phyloP scores from a whole-genome alignment of 805 yeast genomes.

The Kluyveromyces aestuarii region DNA sequence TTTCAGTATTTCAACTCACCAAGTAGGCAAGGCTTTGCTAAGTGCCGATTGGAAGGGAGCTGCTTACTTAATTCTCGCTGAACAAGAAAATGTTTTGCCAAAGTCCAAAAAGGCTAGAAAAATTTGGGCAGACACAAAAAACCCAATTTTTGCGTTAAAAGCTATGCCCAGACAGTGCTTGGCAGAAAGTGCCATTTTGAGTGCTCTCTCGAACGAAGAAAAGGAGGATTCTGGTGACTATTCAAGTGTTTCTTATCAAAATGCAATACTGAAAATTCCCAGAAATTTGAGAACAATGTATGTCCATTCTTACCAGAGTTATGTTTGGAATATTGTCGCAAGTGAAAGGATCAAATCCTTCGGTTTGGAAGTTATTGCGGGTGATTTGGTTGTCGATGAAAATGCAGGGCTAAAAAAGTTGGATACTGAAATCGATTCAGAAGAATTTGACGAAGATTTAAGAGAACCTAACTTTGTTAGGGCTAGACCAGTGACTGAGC shows the following conservation, averaged over 20 bases:
- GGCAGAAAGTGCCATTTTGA: constrained; percentile 73
- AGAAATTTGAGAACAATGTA: constrained; percentile 89
- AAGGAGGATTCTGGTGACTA: constrained; percentile 33
- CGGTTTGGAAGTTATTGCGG: constrained; percentile 64
- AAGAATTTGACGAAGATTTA: constrained; percentile 63
- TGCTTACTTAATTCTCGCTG: constrained; percentile 67
- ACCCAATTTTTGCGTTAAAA: constrained; percentile 55
- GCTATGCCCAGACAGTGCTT: constrained; percentile 82
- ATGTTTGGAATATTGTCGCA: constrained; percentile 85
- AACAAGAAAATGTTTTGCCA: constrained; percentile 76
- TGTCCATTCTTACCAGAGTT: constrained; percentile 95
- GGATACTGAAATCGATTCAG: constrained; percentile 31
- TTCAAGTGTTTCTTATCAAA: constrained; percentile 50
- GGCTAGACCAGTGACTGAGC: constrained; percentile 68
- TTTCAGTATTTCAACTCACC: constrained; percentile 85
- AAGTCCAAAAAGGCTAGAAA: constrained; percentile 77
- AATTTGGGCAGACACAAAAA: constrained; percentile 66
- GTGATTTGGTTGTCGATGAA: constrained; percentile 59
- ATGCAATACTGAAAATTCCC: constrained; percentile 82
- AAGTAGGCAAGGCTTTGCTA: constrained; percentile 64
- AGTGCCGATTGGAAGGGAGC: constrained; percentile 73
- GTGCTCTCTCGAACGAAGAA: constrained; percentile 44
- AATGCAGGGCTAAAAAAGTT: constrained; percentile 7
- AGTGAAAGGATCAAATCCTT: constrained; percentile 62
- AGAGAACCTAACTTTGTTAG: constrained; percentile 46